These are phyloP conservation scores for Aspergillus saccharolyticus DNA, from an alignment of 495 filamentous ascomycete species.

Conservation along the genomic window DNA sequence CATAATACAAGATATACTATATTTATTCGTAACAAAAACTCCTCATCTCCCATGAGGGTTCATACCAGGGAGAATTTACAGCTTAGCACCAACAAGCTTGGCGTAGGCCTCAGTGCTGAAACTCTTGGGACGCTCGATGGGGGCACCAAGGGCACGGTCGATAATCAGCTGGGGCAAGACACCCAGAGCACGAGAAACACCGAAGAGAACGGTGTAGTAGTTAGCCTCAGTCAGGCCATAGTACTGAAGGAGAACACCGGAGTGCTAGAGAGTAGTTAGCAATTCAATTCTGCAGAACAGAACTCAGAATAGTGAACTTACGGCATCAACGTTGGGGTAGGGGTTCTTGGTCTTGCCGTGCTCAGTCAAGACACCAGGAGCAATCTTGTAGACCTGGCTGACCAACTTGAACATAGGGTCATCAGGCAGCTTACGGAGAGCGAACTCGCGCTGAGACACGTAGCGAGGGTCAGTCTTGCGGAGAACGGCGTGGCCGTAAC, in stretches of 20 bases:
- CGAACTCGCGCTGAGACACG: conserved; percentile 94
- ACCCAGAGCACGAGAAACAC: conserved; percentile 95
- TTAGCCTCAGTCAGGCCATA: conserved; percentile 97
- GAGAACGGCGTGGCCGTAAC: conserved; percentile 97
- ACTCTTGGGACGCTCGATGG: conserved; percentile 76
- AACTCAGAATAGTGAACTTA: conserved; percentile 25
- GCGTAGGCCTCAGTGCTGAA: conserved; percentile 96
- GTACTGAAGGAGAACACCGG: conserved; percentile 97
- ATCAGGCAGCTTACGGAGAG: conserved; percentile 83
- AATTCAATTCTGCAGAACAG: background rate
- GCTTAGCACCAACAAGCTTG: conserved; percentile 84
- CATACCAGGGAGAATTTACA: conserved; percentile 53
- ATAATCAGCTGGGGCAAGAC: conserved; percentile 99
- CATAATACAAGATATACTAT: conserved; percentile 23
- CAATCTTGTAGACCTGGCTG: conserved; percentile 99
- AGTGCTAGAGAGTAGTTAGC: conserved; percentile 55
- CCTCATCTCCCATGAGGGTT: conserved; percentile 7
- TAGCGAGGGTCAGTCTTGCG: conserved; percentile 99
- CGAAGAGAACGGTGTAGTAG: conserved; percentile 99
- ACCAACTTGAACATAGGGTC: conserved; percentile 99
- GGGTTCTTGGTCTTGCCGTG: conserved; percentile 99
- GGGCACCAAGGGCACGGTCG: conserved; percentile 86
- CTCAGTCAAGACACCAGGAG: conserved; percentile 93
- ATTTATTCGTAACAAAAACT: conserved; percentile 16
- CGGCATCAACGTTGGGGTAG: conserved; percentile 66